phyloP scores from a whole-genome alignment of 2,329 filamentous ascomycete species.

The Fusarium papillatum region DNA sequence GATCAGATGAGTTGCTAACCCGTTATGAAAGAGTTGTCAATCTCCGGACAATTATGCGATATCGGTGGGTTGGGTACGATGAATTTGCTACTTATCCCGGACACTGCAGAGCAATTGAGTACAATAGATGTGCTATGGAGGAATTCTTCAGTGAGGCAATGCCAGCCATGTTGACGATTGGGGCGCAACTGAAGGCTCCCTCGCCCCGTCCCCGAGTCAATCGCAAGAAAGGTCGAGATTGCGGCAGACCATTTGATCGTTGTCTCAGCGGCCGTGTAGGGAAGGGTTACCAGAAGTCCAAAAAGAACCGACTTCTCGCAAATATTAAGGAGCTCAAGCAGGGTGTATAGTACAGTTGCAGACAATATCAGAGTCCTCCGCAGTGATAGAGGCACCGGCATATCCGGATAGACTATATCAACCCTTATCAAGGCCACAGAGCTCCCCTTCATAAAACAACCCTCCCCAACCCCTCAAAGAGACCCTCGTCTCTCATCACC shows the following conservation, averaged over 20 bases:
- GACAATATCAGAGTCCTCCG: not conserved
- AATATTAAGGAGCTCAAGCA: not conserved
- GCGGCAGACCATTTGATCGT: not conserved
- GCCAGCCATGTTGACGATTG: not conserved
- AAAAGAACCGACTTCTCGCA: not conserved
- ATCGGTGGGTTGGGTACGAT: not conserved
- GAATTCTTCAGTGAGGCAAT: not conserved
- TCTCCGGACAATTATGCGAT: not conserved
- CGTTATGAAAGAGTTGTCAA: not conserved
- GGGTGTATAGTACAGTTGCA: not conserved
- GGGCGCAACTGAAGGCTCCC: too few species aligned
- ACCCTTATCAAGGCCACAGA: not conserved
- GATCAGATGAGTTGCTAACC: not conserved
- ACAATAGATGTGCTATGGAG: not conserved
- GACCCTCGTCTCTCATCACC: constrained; percentile 18
- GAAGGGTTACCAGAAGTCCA: not conserved
- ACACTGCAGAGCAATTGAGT: not conserved
- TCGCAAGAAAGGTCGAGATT: not conserved
- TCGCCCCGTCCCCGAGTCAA: too few species aligned
- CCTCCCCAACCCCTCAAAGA: constrained; percentile 1
- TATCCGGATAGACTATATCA: not conserved
- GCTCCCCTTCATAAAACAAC: not conserved
- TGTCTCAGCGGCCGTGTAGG: not conserved
- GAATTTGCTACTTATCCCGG: not conserved
- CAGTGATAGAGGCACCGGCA: not conserved